phyloP scores from a whole-genome alignment of 164 flowering plant genomes.

The Magnolia changhungtana region DNA sequence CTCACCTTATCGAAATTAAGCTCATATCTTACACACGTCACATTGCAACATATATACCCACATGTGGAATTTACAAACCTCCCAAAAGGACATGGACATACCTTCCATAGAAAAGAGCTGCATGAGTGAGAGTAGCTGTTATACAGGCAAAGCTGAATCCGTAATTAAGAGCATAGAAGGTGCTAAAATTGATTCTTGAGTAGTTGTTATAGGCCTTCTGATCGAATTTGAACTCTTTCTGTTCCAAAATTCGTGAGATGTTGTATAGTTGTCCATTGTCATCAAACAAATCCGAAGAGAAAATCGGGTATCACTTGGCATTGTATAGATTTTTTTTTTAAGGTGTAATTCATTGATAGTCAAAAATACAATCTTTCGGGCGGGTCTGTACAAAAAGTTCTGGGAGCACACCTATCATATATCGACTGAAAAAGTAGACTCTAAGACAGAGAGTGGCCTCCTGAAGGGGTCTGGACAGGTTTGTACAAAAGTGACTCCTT shows the following conservation, averaged over 20 bases:
- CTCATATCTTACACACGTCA: background rate
- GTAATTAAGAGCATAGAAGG: background rate
- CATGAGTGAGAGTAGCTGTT: constrained; percentile 23
- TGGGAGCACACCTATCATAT: no score
- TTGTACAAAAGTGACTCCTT: no score
- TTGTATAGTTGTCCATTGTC: constrained; percentile 35
- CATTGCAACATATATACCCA: background rate
- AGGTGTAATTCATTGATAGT: no score
- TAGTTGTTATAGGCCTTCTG: background rate
- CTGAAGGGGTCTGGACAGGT: no score
- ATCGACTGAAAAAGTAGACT: no score
- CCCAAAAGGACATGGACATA: background rate
- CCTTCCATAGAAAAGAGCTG: constrained; percentile 2
- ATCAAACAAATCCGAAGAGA: constrained; percentile 40
- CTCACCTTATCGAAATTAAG: no score
- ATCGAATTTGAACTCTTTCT: background rate
- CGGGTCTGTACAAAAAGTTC: no score
- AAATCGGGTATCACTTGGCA: constrained; percentile 49
- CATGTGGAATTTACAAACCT: background rate
- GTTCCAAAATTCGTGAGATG: constrained; percentile 28
- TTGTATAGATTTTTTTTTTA: no score
- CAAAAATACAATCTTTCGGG: no score
- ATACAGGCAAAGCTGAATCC: background rate
- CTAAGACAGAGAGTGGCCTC: no score
- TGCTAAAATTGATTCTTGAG: constrained; percentile 24